phyloP scores from a whole-genome alignment of 768 basidiomycete genomes.

The Lanmaoa pseudosensibilis region DNA sequence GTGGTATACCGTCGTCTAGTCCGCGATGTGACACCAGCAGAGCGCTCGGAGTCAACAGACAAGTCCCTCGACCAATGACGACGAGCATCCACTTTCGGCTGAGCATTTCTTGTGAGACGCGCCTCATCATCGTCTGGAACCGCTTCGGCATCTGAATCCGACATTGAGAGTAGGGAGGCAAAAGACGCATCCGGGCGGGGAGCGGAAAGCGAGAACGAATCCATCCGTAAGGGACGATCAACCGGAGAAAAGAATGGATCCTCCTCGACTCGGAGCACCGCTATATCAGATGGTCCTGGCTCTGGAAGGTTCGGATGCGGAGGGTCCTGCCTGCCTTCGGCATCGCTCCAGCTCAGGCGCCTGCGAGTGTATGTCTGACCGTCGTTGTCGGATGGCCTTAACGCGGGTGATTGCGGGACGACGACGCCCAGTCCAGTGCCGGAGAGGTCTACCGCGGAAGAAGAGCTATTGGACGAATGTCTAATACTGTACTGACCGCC shows the following conservation, averaged over 20 bases:
- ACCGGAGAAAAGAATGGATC: conserved; percentile 52
- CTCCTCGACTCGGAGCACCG: conserved; percentile 28
- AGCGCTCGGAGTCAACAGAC: conserved; percentile 49
- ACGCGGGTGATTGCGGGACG: conserved; percentile 54
- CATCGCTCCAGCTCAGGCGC: conserved; percentile 57
- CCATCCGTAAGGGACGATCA: conserved; percentile 33
- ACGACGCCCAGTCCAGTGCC: conserved; percentile 45
- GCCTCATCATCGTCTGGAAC: conserved; percentile 59
- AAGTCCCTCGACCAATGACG: conserved; percentile 27
- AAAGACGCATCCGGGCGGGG: conserved; percentile 51
- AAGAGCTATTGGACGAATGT: conserved; percentile 38
- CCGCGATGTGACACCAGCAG: conserved; percentile 40
- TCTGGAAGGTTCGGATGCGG: conserved; percentile 40
- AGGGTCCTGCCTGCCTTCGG: conserved; percentile 49
- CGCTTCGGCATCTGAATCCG: conserved; percentile 37
- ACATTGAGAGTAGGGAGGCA: conserved; percentile 45
- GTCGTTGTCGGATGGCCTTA: conserved; percentile 34
- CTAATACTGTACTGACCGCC: conserved; percentile 2
- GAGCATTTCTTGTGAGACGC: conserved; percentile 52
- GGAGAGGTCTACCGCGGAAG: conserved; percentile 58
- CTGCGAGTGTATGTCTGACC: conserved; percentile 43
- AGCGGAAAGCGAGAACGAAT: conserved; percentile 40
- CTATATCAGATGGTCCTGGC: conserved; percentile 20
- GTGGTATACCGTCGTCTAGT: conserved; percentile 43
- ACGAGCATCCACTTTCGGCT: conserved; percentile 28